Percentiles rank a stretch among this genome's conserved stretches.
Evolutionary conservation across 768 basidiomycete species (phyloP).

Genomic region (Lactarius sanguifluus): DNA sequence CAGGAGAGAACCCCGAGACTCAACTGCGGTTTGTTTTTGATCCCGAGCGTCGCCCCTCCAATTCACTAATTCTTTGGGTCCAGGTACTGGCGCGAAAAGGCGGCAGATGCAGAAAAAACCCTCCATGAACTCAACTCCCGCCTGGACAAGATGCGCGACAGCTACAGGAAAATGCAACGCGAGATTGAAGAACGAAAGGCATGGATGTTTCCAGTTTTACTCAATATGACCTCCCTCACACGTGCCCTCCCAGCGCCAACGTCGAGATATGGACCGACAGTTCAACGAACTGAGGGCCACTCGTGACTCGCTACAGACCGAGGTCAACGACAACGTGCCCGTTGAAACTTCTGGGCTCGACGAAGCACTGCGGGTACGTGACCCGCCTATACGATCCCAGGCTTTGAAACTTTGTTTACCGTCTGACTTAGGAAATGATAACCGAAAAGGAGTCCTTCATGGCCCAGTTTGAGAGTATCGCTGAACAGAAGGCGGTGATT

Average conservation of each 20-base stretch:
- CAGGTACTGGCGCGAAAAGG: conserved; percentile 50
- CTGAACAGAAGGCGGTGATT: conserved; percentile 46
- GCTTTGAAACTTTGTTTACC: not conserved
- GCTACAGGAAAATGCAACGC: conserved; percentile 35
- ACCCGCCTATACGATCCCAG: not conserved
- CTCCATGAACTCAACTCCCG: conserved; percentile 36
- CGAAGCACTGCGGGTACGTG: conserved; percentile 51
- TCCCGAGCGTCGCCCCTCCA: not conserved
- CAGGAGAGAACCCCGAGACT: conserved; percentile 19
- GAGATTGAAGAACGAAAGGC: conserved; percentile 29
- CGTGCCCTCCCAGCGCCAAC: conserved; percentile 18
- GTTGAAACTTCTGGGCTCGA: conserved; percentile 59
- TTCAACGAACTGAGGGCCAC: conserved; percentile 34
- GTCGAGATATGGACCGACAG: conserved; percentile 13
- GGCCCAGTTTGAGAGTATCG: conserved; percentile 50
- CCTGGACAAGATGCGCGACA: conserved; percentile 33
- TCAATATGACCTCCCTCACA: conserved; percentile 1
- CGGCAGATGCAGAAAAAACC: conserved; percentile 42
- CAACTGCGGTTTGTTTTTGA: conserved; percentile 25
- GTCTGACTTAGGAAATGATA: conserved; percentile 48
- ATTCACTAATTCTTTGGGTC: not conserved
- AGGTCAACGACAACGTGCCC: conserved; percentile 69
- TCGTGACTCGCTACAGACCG: conserved; percentile 49
- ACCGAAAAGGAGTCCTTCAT: conserved; percentile 49
- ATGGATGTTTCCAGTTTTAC: not conserved